Percentiles rank a stretch among this genome's conserved stretches.
Evolutionary conservation across 2,329 filamentous ascomycete genomes (phyloP).

Genomic region (Chaetomiaceae sp.): DNA sequence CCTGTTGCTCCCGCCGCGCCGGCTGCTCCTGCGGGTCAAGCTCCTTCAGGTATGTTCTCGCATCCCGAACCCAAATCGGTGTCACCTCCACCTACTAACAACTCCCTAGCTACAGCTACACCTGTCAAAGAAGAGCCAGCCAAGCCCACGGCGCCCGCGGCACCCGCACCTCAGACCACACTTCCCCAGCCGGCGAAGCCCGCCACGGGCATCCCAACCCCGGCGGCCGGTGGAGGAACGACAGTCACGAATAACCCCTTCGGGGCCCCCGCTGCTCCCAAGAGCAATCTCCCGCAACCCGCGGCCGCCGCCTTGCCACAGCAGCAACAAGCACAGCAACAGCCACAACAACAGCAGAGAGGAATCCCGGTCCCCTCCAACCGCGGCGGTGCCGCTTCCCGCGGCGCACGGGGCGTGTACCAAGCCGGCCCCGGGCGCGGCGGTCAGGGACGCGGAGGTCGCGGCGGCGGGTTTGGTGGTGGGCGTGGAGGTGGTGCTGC

Average conservation of each 20-base stretch:
- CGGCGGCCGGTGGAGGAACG: not conserved
- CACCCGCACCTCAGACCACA: conserved; percentile 6
- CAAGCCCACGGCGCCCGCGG: conserved; percentile 8
- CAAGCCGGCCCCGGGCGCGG: conserved; percentile 21
- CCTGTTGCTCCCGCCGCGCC: not conserved
- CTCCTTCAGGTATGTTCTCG: conserved; percentile 16
- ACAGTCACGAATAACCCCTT: conserved; percentile 13
- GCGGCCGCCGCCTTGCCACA: not conserved
- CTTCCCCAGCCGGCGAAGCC: conserved; percentile 14
- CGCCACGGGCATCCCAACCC: conserved; percentile 5
- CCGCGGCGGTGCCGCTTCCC: conserved; percentile 19
- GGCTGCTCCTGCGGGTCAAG: conserved; percentile 3
- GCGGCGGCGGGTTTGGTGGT: conserved; percentile 21
- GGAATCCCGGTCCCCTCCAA: conserved; percentile 21
- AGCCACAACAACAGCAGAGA: not conserved
- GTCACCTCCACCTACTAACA: not conserved
- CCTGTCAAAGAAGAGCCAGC: conserved; percentile 9
- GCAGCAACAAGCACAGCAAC: conserved; percentile 7
- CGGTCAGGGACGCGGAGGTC: conserved; percentile 22
- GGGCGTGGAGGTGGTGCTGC: conserved; percentile 16
- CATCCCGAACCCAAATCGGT: no score
- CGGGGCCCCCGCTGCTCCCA: conserved; percentile 7
- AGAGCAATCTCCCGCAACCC: not conserved
- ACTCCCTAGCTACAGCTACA: not conserved
- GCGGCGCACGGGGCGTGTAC: conserved; percentile 20